Evolutionary conservation across 1,139 yeast genomes (phyloP), one percentile per base, ranked within the genome.

Genomic region (Hansenula sp.): DNA sequence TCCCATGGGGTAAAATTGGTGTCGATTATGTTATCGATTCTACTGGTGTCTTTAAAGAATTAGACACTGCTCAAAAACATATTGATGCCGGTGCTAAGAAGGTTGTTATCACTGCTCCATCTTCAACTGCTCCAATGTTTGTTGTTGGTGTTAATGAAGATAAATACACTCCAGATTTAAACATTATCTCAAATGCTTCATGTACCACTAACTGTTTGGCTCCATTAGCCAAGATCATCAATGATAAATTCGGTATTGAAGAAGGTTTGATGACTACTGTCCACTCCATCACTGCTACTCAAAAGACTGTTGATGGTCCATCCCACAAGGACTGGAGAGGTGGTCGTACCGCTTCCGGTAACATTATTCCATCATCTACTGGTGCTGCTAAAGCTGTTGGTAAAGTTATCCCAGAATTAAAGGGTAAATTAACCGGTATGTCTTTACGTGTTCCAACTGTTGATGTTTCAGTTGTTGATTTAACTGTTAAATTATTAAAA

Each of bases 291-390:
- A 84, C 94, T 58, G 94, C 94, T 55, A 82, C 94, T 55, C 94
- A 84, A 71, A 84, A 84, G 79, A 82, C 92, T 50, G 94, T 84
- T 55, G 94, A 84, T 68, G 94, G 94, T 78, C 90, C 94, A 66
- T 84, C 94, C 69, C 89, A 82, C 79, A 84, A 84, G 77, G 94
- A 84, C 76, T 84, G 94, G 94, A 83, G 94, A 82, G 94, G 92
- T 72, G 94, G 94, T 69, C 80, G 94, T 78, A 83, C 92, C 60
- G 94, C 94, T 64, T 82, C 90, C 53, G 94, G 88, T 66, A 84
- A 84, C 82, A 84, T 84, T 64, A 84, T 84, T 61, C 94, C 94
- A 70, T 83, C 92, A 41, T 82, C 92, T 53, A 84, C 94, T 48
- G 94, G 94, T 79, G 94, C 94, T 58, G 94, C 94, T 58, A 84